Conservation (phyloP, 257 asterid genomes). For the Nicotiana tabacum region DNA sequence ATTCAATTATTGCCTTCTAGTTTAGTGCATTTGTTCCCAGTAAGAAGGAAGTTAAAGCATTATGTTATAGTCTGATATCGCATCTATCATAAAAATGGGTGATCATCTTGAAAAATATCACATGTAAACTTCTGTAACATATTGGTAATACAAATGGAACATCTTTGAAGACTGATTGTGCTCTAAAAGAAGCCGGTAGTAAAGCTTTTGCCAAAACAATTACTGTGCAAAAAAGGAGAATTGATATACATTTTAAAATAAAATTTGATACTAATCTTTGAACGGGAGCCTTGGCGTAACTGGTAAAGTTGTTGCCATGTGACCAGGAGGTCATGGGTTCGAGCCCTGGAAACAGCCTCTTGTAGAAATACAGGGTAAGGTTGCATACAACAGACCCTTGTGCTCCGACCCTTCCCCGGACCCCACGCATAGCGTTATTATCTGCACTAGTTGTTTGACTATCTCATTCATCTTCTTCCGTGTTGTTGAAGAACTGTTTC, state of each 20-base stretch:
- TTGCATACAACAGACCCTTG: no score
- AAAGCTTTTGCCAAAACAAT: neutral
- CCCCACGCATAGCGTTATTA: neutral
- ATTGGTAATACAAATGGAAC: neutral
- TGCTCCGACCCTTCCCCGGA: no score
- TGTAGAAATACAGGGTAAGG: no score
- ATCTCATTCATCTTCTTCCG: neutral
- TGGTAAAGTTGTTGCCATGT: no score
- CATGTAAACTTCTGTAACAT: neutral
- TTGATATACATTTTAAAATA: no score
- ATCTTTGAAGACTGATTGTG: neutral
- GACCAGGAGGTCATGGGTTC: no score
- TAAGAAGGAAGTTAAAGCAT: neutral
- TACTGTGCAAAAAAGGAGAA: neutral
- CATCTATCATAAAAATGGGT: neutral
- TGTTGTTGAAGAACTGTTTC: constrained; percentile 40
- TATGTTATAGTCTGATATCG: neutral
- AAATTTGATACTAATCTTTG: no score
- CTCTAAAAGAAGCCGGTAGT: neutral
- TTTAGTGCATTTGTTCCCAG: neutral
- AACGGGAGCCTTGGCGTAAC: no score
- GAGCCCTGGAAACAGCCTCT: no score
- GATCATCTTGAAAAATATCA: neutral
- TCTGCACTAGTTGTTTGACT: neutral
- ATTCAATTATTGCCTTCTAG: neutral